These are phyloP conservation scores for Corynascus novoguineensis DNA, from an alignment of 495 filamentous ascomycete species.

Conservation along the genomic window DNA sequence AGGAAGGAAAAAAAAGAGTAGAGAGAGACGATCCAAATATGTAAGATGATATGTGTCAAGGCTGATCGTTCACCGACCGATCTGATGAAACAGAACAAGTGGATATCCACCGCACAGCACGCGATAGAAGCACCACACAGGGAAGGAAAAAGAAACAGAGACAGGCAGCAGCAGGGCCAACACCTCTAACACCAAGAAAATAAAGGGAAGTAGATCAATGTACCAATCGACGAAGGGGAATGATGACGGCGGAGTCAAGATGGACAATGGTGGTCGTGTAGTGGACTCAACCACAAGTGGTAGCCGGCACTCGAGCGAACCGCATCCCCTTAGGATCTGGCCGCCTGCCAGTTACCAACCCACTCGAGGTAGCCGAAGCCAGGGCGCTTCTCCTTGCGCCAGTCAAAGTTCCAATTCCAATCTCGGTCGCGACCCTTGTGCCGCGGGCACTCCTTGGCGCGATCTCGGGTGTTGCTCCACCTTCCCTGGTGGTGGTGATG, in stretches of 20 bases:
- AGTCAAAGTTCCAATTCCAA: slow-evolving; percentile 51
- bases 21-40: slow-evolving; percentile 10
- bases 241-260: background rate
- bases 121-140: background rate
- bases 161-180: slow-evolving; percentile 27
- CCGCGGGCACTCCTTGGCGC: slow-evolving; percentile 44
- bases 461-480: slow-evolving; percentile 38
- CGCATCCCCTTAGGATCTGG: slow-evolving; percentile 34
- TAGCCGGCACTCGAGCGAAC: slow-evolving; percentile 30
- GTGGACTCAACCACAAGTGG: slow-evolving; percentile 50
- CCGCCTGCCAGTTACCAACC: slow-evolving; percentile 81
- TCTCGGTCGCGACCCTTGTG: slow-evolving; percentile 48
- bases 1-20: slow-evolving; percentile 12
- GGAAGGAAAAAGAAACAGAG: slow-evolving; percentile 13
- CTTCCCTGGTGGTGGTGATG: slow-evolving; percentile 18
- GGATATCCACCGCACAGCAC: slow-evolving; percentile 2
- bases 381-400: slow-evolving; percentile 62
- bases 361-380: slow-evolving; percentile 75
- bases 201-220: slow-evolving; percentile 8
- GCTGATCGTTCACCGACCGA: background rate
- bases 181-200: slow-evolving; percentile 21
- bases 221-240: slow-evolving; percentile 17
- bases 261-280: background rate
- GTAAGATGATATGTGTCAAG: slow-evolving; percentile 15
- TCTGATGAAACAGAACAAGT: slow-evolving; percentile 9